Base-by-base conservation (phyloP, 2,329 filamentous ascomycete genomes). In the Pseudogymnoascus sp. region DNA sequence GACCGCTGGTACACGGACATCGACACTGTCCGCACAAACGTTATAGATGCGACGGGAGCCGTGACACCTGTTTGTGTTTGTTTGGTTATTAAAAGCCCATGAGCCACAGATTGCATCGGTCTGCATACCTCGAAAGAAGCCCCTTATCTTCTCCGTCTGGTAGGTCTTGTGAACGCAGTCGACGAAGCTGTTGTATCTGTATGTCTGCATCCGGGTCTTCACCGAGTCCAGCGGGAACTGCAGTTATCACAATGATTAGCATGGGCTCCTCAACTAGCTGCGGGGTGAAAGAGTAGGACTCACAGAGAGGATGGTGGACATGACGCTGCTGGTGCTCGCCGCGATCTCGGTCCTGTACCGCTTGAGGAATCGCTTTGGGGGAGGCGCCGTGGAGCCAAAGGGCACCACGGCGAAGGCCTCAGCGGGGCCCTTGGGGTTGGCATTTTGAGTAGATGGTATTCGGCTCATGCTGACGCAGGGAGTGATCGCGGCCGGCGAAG, bases 201-300 rank as follows among this genome's bases (percentile, higher is more conserved):
- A 93, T 68, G 89, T 90, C 79, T 96, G 91, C 86, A 95, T 91
- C 72, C 91, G 89, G 63, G 89, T 93, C 80, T 96, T 96, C 74
- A 93, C 88, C 70, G 91, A 93, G 75, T 96, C 91, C 69, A 96
- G 84, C 21, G 91, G 91, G 73, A 93, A 96, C 72, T 75, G 50
- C 62, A 53, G 2, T 29, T 31, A 53, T 53, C 44, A 31, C 44
- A 31, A 61, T 13, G 17, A 65, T 67, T 31, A 69, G 66, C 62
- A 64, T 37, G 33, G 38, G 21, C 11, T 33, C 21, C 21, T 62
- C 15, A 11, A 50, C 59, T 33, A 60, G 15, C 61, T 31, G 59
- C 50, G 21, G 60, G 62, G 40, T 26, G 21, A 31, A 31, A 63
- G n/a, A 40, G 29, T 19, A 44, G 37, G 29, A 72, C 79, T 70